Conservation (phyloP, 2,329 filamentous ascomycete genomes). For the Aspergillus chevalieri region DNA sequence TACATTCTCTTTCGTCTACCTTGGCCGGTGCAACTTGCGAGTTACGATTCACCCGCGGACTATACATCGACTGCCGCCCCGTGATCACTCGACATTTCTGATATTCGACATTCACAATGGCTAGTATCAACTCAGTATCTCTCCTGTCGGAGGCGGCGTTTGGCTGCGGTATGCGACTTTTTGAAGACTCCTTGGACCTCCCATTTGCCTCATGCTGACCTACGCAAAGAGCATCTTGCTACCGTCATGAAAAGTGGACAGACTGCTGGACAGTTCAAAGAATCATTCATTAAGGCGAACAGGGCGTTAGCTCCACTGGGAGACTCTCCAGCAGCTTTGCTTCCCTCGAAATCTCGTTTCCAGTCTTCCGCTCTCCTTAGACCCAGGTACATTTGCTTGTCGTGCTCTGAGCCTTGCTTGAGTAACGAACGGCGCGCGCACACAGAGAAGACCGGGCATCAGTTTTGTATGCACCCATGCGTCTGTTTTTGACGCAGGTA, state of each 20-base stretch:
- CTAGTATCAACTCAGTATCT: conserved; percentile 27
- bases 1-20: background rate
- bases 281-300: conserved; percentile 27
- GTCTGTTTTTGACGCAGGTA: background rate
- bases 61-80: background rate
- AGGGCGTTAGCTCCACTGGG: conserved; percentile 23
- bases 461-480: conserved; percentile 30
- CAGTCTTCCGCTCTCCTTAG: conserved; percentile 26
- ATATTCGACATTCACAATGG: conserved; percentile 18
- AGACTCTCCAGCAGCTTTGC: conserved; percentile 13
- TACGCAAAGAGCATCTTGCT: conserved; percentile 33
- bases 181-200: background rate
- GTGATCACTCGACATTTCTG: background rate
- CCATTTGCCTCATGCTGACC: conserved; percentile 12
- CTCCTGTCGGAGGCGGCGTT: conserved; percentile 34
- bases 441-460: conserved; percentile 33
- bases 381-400: conserved; percentile 35
- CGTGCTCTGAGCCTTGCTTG: conserved; percentile 28
- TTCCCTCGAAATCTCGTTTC: conserved; percentile 15
- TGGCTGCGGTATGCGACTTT: conserved; percentile 33
- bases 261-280: conserved; percentile 31
- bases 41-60: background rate
- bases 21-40: background rate
- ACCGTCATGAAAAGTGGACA: conserved; percentile 25
- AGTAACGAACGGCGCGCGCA: conserved; percentile 29